phyloP scores from a whole-genome alignment of 148 eudicot genomes.

The Heliosperma pusillum region DNA sequence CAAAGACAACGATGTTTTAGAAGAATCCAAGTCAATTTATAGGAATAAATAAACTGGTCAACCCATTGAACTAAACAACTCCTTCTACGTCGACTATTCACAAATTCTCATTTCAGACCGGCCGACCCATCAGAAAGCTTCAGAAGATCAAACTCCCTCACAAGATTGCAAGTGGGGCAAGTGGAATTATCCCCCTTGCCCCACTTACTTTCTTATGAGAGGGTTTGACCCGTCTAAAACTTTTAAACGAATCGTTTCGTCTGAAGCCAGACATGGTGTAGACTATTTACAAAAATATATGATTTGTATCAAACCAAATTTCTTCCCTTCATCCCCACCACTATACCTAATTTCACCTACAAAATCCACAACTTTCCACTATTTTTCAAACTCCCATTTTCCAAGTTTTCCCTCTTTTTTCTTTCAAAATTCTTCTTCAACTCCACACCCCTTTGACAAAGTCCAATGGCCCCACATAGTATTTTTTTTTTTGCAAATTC shows the following conservation, averaged over 20 bases:
- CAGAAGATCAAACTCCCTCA: too few species aligned
- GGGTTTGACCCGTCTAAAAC: too few species aligned
- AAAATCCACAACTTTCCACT: neutral
- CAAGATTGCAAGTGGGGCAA: too few species aligned
- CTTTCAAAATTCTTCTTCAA: conserved; percentile 4
- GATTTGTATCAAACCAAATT: conserved; percentile 25
- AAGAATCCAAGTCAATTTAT: conserved; percentile 26
- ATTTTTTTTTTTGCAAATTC: neutral
- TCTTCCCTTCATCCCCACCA: conserved; percentile 16
- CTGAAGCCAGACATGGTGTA: too few species aligned
- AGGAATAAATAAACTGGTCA: conserved; percentile 22
- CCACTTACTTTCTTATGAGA: too few species aligned
- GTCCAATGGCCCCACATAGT: conserved; percentile 18
- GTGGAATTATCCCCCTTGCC: too few species aligned
- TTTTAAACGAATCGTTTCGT: too few species aligned
- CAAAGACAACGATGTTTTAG: neutral
- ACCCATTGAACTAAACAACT: conserved; percentile 20
- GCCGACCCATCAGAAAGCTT: too few species aligned
- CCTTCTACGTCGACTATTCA: conserved; percentile 18
- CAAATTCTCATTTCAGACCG: too few species aligned
- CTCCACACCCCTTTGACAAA: conserved; percentile 25
- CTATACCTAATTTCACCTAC: conserved; percentile 22
- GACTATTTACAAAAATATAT: neutral
- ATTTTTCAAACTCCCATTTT: neutral
- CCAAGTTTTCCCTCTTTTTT: neutral